Base-by-base conservation (phyloP, 23 red algal genomes). In the Agarophyton chilense region DNA sequence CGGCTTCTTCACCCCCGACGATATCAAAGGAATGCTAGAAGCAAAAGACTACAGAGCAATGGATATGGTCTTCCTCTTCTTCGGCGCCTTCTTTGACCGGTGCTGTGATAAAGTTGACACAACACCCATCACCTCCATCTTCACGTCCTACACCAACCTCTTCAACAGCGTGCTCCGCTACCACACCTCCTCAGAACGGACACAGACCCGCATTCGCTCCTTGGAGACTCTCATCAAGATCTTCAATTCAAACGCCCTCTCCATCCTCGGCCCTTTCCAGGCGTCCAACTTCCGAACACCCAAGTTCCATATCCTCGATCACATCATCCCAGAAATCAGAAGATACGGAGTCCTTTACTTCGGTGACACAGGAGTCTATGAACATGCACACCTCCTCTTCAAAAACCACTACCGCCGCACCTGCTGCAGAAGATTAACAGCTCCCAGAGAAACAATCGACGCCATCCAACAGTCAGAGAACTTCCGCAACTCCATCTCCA, bases 1-100 rank as follows among this genome's bases (percentile, higher is more conserved):
- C 45, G n/a, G n/a, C n/a, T n/a, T n/a, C n/a, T n/a, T n/a, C n/a
- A n/a, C n/a, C n/a, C n/a, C n/a, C n/a, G n/a, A n/a, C n/a, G n/a
- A n/a, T n/a, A n/a, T n/a, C n/a, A n/a, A n/a, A n/a, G n/a, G n/a
- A n/a, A n/a, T n/a, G n/a, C n/a, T n/a, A n/a, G n/a, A n/a, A n/a
- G n/a, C n/a, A n/a, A n/a, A n/a, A n/a, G n/a, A n/a, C n/a, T n/a
- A n/a, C n/a, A n/a, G n/a, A n/a, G n/a, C n/a, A n/a, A n/a, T n/a
- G n/a, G n/a, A n/a, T n/a, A n/a, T n/a, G n/a, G n/a, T 85, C 26
- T 81, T 61, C 51, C 77, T 51, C 29, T 81, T 81, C 77, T 38
- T 60, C 3, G 77, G 77, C 33, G 77, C 77, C 1, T 63, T 61
- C 52, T 51, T 81, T 14, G 51, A 43, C 55, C 16, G 45, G 1